Conservation (phyloP, 2,329 filamentous ascomycete genomes). For the Talaromyces funiculosus region DNA sequence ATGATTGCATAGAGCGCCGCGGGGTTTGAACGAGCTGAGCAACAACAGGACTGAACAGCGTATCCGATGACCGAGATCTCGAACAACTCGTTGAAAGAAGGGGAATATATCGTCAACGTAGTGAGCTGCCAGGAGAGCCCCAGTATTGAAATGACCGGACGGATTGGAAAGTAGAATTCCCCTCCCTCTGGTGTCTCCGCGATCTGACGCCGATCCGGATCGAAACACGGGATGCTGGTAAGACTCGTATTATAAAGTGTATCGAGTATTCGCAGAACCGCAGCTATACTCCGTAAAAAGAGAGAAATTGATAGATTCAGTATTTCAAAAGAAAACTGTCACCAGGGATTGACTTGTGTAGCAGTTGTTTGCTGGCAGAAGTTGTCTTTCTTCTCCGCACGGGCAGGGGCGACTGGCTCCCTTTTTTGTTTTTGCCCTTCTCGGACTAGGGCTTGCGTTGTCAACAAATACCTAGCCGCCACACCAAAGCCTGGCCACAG, state of each 20-base stretch:
- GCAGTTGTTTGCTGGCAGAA: not conserved
- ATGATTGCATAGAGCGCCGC: conserved; percentile 25
- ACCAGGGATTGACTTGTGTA: not conserved
- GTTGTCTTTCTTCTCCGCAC: conserved; percentile 7
- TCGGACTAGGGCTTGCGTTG: not conserved
- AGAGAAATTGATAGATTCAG: not conserved
- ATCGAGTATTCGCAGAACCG: not conserved
- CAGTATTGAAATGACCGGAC: conserved; percentile 1
- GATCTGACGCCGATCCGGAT: conserved; percentile 3
- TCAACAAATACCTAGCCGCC: conserved; percentile 4
- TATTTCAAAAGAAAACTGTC: not conserved
- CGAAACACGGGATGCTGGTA: not conserved
- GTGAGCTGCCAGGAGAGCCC: conserved; percentile 4
- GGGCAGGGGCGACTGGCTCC: conserved; percentile 3
- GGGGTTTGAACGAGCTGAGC: not conserved
- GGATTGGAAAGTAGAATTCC: not conserved
- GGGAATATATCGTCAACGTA: conserved; percentile 1
- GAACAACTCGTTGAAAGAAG: not conserved
- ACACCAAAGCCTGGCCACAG: not conserved
- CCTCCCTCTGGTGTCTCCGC: not conserved
- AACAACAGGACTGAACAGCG: not conserved
- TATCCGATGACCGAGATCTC: not conserved
- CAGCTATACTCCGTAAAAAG: not conserved
- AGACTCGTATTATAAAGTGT: not conserved
- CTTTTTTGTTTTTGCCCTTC: not conserved